Evolutionary conservation across 116 monocot genomes (phyloP), one percentile per base, ranked within the genome.

Genomic region (Dioscorea cayenensis): DNA sequence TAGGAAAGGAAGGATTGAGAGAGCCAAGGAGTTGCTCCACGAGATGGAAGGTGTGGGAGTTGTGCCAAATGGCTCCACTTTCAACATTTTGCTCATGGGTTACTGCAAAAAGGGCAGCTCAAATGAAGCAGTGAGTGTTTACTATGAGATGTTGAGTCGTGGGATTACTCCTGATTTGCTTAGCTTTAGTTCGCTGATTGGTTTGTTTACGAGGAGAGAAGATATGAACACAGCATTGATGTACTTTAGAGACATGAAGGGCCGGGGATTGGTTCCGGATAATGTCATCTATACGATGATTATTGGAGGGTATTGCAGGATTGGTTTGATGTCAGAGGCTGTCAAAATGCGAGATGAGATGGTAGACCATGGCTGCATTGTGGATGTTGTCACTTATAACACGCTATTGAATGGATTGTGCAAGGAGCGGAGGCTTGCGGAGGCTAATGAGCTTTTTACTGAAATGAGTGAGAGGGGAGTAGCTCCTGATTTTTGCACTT

Each of bases 201-300:
- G 79, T 29, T 77, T 96, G 72, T 86, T 88, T 78, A 50, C 82
- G 5, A 90, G 79, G 84, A 90, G 68, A 72, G 88, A 86, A 51
- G 84, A 86, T 66, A 74, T 90, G 76, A 60, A 77, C 49, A 65
- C 19, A 60, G 85, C 88, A 21, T 19, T 86, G 49, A 18, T 28
- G 36, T 86, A 88, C 76, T 82, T 92, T 66, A 81, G 64, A 72
- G 82, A 88, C 12, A 92, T 92, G 96, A 86, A 84, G 69, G 69
- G 29, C n/a, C 5, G 79, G 28, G 77, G 79, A 64, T 69, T 96
- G 75, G 62, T 79, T 67, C 92, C 88, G 5, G 96, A 96, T 78
- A 74, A 75, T 77, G 90, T 96, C 21, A 78, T 92, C 72, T 96
- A 96, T 72, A 96, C 96, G 8, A 96, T 90, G 85, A 78, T 96